Conservation (phyloP, 1,139 yeast genomes). For the Yamadazyma mexicana region DNA sequence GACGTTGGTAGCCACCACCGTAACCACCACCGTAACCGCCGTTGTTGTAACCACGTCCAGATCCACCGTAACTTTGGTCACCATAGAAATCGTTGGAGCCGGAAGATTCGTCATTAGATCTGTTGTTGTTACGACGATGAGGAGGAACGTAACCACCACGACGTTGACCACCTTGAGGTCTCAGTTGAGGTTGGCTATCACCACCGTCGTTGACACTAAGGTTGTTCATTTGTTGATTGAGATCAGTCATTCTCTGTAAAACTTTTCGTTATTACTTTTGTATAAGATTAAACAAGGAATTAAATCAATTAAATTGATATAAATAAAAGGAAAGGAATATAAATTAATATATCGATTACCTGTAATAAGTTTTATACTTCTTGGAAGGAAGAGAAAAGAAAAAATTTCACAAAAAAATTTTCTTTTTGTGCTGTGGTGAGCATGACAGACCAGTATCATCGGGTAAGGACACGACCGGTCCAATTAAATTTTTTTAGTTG, state of each 20-base stretch:
- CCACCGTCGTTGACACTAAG: slow-evolving; percentile 35
- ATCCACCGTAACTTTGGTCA: slow-evolving; percentile 9
- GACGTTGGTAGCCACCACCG: slow-evolving; percentile 4
- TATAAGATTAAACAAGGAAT: background rate
- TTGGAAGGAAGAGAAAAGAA: slow-evolving; percentile 3
- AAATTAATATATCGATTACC: slow-evolving; percentile 13
- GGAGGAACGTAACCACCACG: slow-evolving; percentile 64
- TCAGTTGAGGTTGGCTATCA: background rate
- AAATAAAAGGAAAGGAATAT: slow-evolving; percentile 10
- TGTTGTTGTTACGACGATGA: slow-evolving; percentile 47
- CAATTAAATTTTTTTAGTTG: background rate
- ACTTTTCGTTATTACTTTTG: slow-evolving; percentile 7
- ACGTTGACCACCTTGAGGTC: slow-evolving; percentile 14
- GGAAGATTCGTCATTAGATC: slow-evolving; percentile 17
- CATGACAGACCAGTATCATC: slow-evolving; percentile 1
- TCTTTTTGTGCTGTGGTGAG: slow-evolving; percentile 3
- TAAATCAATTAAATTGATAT: background rate
- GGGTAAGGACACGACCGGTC: slow-evolving; percentile 1
- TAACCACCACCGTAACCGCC: slow-evolving; percentile 22
- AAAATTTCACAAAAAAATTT: slow-evolving; percentile 8
- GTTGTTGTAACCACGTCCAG: slow-evolving; percentile 15
- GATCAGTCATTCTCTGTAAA: slow-evolving; percentile 33
- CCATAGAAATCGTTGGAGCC: slow-evolving; percentile 1
- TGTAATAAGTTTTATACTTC: slow-evolving; percentile 1
- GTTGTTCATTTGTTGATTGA: slow-evolving; percentile 45